Percentiles rank a stretch among this genome's conserved stretches.
Evolutionary conservation across 352 stramenopile species (phyloP).

Genomic region (Globisporangium mamillatum): DNA sequence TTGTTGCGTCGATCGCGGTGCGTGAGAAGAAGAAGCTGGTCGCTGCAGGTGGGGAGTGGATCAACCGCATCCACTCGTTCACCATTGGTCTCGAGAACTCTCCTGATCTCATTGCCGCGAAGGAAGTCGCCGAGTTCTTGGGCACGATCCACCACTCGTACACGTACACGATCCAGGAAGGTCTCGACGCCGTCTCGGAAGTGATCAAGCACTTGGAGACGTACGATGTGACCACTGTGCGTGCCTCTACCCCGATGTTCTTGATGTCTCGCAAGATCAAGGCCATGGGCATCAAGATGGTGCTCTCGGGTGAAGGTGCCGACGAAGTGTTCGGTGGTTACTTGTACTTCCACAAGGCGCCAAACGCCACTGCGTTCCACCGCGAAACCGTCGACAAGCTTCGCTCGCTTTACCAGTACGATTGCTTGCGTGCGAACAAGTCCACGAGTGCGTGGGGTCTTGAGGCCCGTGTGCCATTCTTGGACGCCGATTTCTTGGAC

Average conservation of each 20-base stretch:
- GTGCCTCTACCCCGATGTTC: slow-evolving; percentile 99
- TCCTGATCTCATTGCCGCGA: slow-evolving; percentile 94
- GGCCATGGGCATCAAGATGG: slow-evolving; percentile 99
- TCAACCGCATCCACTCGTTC: slow-evolving; percentile 97
- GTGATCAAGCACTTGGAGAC: slow-evolving; percentile 98
- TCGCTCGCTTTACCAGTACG: slow-evolving; percentile 96
- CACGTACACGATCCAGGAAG: slow-evolving; percentile 99
- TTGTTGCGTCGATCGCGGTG: slow-evolving; percentile 96
- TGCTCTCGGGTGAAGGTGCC: slow-evolving; percentile 96
- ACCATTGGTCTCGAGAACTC: slow-evolving; percentile 96
- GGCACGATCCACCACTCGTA: slow-evolving; percentile 98
- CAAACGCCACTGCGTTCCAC: slow-evolving; percentile 92
- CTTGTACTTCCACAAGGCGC: slow-evolving; percentile 99
- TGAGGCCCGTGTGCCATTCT: slow-evolving; percentile 97
- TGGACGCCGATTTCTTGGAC: slow-evolving; percentile 98
- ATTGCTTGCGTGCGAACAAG: slow-evolving; percentile 99
- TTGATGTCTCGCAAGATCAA: slow-evolving; percentile 99
- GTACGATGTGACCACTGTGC: slow-evolving; percentile 98
- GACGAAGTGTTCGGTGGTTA: slow-evolving; percentile 99
- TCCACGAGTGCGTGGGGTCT: slow-evolving; percentile 97
- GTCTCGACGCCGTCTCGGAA: slow-evolving; percentile 95
- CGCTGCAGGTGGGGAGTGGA: slow-evolving; percentile 74
- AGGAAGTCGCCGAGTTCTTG: slow-evolving; percentile 96
- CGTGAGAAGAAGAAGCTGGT: slow-evolving; percentile 90
- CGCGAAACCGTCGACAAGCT: slow-evolving; percentile 95